Evolutionary conservation across 225 moss, liverwort and hornwort genomes (phyloP), one percentile per base, ranked within the genome.

Genomic region (Marchantia polymorpha): DNA sequence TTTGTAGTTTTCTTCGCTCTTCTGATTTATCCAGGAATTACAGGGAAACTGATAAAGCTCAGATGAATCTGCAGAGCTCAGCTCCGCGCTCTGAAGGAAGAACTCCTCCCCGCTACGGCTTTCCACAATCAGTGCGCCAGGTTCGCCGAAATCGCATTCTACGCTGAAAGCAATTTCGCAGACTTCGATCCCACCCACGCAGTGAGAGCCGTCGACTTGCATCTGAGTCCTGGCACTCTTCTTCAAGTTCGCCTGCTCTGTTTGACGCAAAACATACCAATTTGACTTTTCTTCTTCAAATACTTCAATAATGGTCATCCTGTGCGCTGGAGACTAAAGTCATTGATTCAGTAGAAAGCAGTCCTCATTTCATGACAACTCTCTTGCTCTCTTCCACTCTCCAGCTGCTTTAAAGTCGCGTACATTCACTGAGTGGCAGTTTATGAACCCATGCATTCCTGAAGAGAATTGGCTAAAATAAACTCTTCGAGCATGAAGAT

Each of bases 61-160:
- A 25, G n/a, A 23, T 51, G 16, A 19, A 11, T 75, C 80, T 58
- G 84, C 82, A 12, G 85, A 72, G 4, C 78, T 81, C 6, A 91
- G 65, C 0, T 61, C 71, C 69, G 90, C 82, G 7, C 68, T 76
- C 77, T 86, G 86, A 46, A 91, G 53, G 0, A 88, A 85, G 58
- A 91, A 90, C 71, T 92, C 90, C 61, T 87, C 86, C 8, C 83
- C 83, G 60, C 90, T 90, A 23, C 76, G 56, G 54, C 90, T 92
- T 8, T 20, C 52, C 26, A 92, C 91, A 12, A 89, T 0, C 46
- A 92, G 81, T 26, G 86, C 91, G 10, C 84, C 88, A 6, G 90
- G 90, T 19, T 87, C 85, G 1, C 91, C 90, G 12, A 92, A 92
- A 9, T 83, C 27, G 4, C 49, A 76, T 7, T 85, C 78, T 51